phyloP scores from a whole-genome alignment of 2,329 filamentous ascomycete genomes.

The Fusarium euwallaceae region DNA sequence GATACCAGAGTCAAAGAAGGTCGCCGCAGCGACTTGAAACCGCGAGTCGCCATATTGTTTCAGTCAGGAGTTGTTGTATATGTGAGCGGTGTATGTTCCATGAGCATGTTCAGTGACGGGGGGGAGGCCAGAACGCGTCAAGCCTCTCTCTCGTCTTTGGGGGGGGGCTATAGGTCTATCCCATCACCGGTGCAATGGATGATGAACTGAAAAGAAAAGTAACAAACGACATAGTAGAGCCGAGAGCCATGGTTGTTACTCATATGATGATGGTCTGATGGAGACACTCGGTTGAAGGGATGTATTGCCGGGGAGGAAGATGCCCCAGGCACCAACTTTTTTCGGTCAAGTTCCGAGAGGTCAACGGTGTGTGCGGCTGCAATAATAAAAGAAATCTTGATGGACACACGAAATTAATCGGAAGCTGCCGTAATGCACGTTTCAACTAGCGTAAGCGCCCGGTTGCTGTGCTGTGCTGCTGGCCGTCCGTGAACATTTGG shows the following conservation, averaged over 20 bases:
- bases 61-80: constrained; percentile 22
- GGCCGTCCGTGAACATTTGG: not conserved
- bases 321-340: constrained; percentile 30
- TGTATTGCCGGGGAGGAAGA: not conserved
- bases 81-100: constrained; percentile 15
- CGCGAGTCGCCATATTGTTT: constrained; percentile 33
- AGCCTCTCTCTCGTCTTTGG: not conserved
- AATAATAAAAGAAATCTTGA: constrained; percentile 3
- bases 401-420: constrained; percentile 2
- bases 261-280: constrained; percentile 30
- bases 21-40: constrained; percentile 40
- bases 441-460: not conserved
- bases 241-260: constrained; percentile 34
- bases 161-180: constrained; percentile 5
- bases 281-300: constrained; percentile 35
- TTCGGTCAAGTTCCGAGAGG: constrained; percentile 35
- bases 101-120: constrained; percentile 8
- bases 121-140: constrained; percentile 18
- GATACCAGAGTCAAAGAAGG: constrained; percentile 32
- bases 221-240: constrained; percentile 28
- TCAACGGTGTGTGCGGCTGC: constrained; percentile 18
- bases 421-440: constrained; percentile 18
- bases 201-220: constrained; percentile 6
- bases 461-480: not conserved
- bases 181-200: constrained; percentile 11